A percentile compares a stretch with the other conserved stretches of the same genome.
Conservation (phyloP, 2,329 filamentous ascomycete species). For the Ascochyta viciae-villosae region DNA sequence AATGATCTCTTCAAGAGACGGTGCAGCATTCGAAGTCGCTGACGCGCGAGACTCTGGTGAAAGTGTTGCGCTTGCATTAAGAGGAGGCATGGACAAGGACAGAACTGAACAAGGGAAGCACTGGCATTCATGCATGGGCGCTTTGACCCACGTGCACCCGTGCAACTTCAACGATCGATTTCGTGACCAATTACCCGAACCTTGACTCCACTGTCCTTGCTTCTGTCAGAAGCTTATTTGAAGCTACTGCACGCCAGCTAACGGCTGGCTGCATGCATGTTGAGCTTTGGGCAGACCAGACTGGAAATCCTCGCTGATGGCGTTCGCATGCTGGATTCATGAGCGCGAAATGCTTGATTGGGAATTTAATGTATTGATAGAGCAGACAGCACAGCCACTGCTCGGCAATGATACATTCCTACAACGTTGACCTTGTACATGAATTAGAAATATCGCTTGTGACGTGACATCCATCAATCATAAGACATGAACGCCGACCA, state of each 20-base stretch:
- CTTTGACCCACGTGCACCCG: constrained; percentile 15
- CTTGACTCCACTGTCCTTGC: constrained; percentile 15
- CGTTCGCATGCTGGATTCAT: background rate
- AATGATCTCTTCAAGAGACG: constrained; percentile 32
- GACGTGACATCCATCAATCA: constrained; percentile 22
- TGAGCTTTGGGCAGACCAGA: constrained; percentile 1
- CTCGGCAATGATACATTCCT: constrained; percentile 1
- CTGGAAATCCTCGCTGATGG: too few relatives aligned
- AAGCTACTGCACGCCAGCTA: constrained; percentile 7
- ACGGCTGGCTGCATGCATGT: constrained; percentile 7
- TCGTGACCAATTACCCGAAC: constrained; percentile 13
- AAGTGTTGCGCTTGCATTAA: background rate
- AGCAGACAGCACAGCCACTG: background rate
- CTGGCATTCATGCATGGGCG: constrained; percentile 5
- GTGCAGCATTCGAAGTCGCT: constrained; percentile 22
- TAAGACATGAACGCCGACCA: constrained; percentile 26
- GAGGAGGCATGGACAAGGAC: constrained; percentile 3
- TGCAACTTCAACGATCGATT: constrained; percentile 3
- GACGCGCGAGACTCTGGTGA: background rate
- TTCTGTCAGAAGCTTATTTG: constrained; percentile 17
- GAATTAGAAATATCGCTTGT: constrained; percentile 1
- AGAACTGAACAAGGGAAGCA: constrained; percentile 5
- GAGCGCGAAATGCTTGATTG: background rate
- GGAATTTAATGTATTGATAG: background rate
- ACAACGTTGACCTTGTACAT: constrained; percentile 3